These are phyloP conservation scores for Cytospora leucostoma DNA, from an alignment of 2,329 filamentous ascomycete genomes.

Conservation along the genomic window DNA sequence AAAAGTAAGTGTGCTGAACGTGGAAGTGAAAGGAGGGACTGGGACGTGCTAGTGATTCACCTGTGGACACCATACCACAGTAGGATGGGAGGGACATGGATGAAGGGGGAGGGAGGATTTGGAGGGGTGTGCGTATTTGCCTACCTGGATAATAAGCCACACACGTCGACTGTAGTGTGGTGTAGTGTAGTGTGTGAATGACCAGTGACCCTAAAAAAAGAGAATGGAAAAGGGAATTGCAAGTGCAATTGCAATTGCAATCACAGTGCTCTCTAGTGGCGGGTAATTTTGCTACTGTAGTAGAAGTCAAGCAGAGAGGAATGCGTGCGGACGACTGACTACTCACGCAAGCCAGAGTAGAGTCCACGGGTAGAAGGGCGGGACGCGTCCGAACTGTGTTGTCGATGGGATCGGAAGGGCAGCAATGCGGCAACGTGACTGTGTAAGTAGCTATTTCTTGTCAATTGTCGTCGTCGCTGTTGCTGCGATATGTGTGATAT, in stretches of 20 bases:
- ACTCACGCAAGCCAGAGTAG: background rate
- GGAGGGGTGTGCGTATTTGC: background rate
- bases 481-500: background rate
- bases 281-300: background rate
- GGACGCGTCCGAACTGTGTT: no score
- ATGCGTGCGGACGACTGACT: background rate
- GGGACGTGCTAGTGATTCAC: slow-evolving; percentile 1
- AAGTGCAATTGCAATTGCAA: background rate
- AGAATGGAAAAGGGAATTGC: background rate
- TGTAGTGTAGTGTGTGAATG: no score
- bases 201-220: background rate
- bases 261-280: background rate
- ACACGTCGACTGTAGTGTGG: background rate
- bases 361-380: no score
- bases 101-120: background rate
- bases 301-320: background rate
- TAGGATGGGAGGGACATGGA: background rate
- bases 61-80: background rate
- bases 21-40: background rate
- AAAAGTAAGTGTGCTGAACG: background rate
- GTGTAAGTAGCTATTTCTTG: background rate
- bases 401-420: background rate
- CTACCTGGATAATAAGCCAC: no score
- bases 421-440: background rate
- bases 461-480: no score